phyloP scores from a whole-genome alignment of 2,329 filamentous ascomycete genomes.

The Penicillium sp. region DNA sequence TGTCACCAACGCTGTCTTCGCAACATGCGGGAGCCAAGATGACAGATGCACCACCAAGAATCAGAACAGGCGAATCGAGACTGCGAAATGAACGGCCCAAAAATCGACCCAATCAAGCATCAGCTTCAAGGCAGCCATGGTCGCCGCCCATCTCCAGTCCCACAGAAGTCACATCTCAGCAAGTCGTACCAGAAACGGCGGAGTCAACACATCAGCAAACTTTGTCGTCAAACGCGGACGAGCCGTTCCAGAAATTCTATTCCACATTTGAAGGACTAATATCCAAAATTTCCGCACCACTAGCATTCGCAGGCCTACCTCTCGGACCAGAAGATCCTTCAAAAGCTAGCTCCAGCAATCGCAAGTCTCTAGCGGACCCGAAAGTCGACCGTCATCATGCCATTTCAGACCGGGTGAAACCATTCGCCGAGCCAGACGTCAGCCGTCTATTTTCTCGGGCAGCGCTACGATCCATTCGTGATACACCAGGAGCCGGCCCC shows the following conservation, averaged over 20 bases:
- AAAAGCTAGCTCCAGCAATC: conserved; percentile 22
- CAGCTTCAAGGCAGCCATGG: conserved; percentile 30
- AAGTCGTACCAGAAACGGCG: conserved; percentile 29
- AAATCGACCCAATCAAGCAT: conserved; percentile 22
- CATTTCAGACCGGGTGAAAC: conserved; percentile 37
- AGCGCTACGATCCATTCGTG: conserved; percentile 69
- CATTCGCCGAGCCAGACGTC: conserved; percentile 63
- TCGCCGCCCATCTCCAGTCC: conserved; percentile 32
- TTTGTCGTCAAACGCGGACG: conserved; percentile 48
- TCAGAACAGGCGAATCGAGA: conserved; percentile 29
- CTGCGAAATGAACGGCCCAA: conserved; percentile 22
- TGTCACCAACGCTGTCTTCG: conserved; percentile 66
- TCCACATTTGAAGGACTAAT: conserved; percentile 84
- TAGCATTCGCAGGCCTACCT: conserved; percentile 89
- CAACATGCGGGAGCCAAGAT: conserved; percentile 67
- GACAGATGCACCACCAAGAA: conserved; percentile 49
- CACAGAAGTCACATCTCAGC: conserved; percentile 32
- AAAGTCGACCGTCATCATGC: conserved; percentile 37
- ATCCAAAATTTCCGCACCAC: conserved; percentile 77
- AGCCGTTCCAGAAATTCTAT: conserved; percentile 86
- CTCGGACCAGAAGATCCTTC: conserved; percentile 50
- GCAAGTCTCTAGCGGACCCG: conserved; percentile 33
- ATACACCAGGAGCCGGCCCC: conserved; percentile 54
- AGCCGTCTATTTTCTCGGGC: conserved; percentile 79
- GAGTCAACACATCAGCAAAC: conserved; percentile 20